These are phyloP conservation scores for Coniochaeta hoffmannii DNA, from an alignment of 2,329 filamentous ascomycete genomes.

Conservation along the genomic window DNA sequence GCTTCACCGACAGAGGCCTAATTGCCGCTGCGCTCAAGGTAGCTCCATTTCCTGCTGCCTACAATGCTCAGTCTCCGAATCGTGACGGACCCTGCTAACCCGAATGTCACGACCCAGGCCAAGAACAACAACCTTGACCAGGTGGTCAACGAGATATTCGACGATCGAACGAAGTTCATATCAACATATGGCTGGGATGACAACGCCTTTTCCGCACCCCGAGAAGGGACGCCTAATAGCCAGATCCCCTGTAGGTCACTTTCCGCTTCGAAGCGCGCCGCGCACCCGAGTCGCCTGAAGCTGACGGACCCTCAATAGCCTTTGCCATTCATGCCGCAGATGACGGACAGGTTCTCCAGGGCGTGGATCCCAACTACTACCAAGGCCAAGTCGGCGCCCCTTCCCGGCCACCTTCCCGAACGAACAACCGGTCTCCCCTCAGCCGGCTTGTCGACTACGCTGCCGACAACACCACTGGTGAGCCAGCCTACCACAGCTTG, in stretches of 20 bases:
- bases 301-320: constrained; percentile 23
- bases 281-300: background rate
- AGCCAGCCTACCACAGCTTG: constrained; percentile 10
- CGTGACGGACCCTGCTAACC: background rate
- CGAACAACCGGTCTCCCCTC: constrained; percentile 49
- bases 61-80: too few species aligned
- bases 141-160: constrained; percentile 1
- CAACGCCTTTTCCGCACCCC: background rate
- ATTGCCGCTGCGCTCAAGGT: background rate
- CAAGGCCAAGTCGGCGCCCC: constrained; percentile 37
- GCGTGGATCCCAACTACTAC: constrained; percentile 34
- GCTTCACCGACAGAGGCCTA: background rate
- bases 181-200: background rate
- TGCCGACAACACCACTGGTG: constrained; percentile 33
- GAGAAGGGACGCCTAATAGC: background rate
- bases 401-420: constrained; percentile 55
- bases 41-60: background rate
- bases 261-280: too few species aligned
- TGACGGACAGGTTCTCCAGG: constrained; percentile 34
- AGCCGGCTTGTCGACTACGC: constrained; percentile 43
- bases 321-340: constrained; percentile 50
- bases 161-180: background rate
- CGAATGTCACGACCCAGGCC: background rate
- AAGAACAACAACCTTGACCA: background rate
- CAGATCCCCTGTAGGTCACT: background rate